A percentile compares a stretch with the other conserved stretches of the same genome.
These are phyloP conservation scores for Talaromyces sp. DNA, from an alignment of 2,329 filamentous ascomycete species.

Conservation along the genomic window DNA sequence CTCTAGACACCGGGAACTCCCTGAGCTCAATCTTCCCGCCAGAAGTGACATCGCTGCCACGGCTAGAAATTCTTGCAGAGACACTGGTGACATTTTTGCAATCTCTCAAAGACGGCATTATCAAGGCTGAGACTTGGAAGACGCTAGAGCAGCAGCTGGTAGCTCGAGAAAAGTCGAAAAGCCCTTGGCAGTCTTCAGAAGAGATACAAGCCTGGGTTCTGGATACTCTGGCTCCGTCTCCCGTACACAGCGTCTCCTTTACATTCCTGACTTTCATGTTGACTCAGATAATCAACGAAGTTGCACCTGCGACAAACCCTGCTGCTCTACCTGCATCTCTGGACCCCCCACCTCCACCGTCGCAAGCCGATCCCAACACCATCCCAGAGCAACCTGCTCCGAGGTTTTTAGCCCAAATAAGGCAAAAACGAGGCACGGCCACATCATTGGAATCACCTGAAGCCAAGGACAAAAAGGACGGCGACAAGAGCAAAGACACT, in stretches of 20 bases:
- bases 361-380: conserved; percentile 8
- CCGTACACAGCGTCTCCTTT: conserved; percentile 82
- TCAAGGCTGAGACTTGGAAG: conserved; percentile 66
- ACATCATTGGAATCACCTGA: conserved; percentile 19
- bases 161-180: conserved; percentile 46
- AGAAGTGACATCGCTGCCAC: conserved; percentile 59
- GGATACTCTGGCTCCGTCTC: conserved; percentile 65
- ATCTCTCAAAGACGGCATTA: conserved; percentile 72
- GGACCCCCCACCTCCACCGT: conserved; percentile 10
- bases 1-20: conserved; percentile 65
- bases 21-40: conserved; percentile 58
- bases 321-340: conserved; percentile 12
- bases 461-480: not conserved
- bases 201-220: conserved; percentile 60
- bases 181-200: conserved; percentile 43
- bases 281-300: conserved; percentile 52
- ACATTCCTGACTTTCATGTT: conserved; percentile 81
- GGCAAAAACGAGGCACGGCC: conserved; percentile 18
- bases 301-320: conserved; percentile 37
- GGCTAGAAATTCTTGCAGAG: conserved; percentile 69
- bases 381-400: conserved; percentile 9
- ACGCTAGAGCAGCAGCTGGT: conserved; percentile 57
- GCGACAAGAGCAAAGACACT: conserved; percentile 14
- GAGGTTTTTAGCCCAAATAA: conserved; percentile 13
- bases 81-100: conserved; percentile 68